A percentile compares a stretch with the other conserved stretches of the same genome.
phyloP scores from a whole-genome alignment of 2,329 filamentous ascomycete genomes.

The Orbilia brochopaga region DNA sequence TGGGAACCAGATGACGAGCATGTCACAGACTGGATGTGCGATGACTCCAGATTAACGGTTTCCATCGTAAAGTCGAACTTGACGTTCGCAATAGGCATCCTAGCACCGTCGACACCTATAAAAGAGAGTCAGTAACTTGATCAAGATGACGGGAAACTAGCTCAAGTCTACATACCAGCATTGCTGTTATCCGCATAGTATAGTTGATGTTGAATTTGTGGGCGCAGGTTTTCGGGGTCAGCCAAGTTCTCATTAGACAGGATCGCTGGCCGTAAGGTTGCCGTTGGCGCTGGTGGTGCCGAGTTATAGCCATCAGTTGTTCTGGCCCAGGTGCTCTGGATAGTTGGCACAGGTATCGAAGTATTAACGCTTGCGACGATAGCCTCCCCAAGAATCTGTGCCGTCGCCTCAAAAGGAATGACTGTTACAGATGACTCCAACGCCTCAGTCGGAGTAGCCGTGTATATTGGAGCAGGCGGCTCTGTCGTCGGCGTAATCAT shows the following conservation, averaged over 20 bases:
- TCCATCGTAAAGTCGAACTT: constrained; percentile 43
- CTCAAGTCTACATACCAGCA: constrained; percentile 17
- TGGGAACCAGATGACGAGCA: constrained; percentile 21
- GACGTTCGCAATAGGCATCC: constrained; percentile 34
- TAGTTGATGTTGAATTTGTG: constrained; percentile 27
- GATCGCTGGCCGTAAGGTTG: constrained; percentile 31
- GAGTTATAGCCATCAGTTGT: constrained; percentile 17
- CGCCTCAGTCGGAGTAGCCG: neutral
- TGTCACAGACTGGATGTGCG: constrained; percentile 39
- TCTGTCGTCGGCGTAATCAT: neutral
- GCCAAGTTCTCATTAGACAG: constrained; percentile 31
- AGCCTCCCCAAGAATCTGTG: constrained; percentile 34
- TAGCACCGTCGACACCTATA: constrained; percentile 23
- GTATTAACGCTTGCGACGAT: constrained; percentile 22
- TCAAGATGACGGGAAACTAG: neutral
- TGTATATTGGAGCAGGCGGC: neutral
- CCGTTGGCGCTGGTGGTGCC: constrained; percentile 19
- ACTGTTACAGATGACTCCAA: constrained; percentile 1
- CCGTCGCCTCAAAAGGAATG: constrained; percentile 21
- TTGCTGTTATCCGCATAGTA: constrained; percentile 42
- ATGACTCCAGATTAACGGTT: constrained; percentile 37
- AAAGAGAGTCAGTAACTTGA: constrained; percentile 10
- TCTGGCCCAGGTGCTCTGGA: constrained; percentile 30
- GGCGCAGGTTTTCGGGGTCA: constrained; percentile 35
- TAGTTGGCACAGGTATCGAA: constrained; percentile 22